Percentiles rank a stretch among this genome's conserved stretches.
These are phyloP conservation scores for Stropharia rugosoannulata DNA, from an alignment of 768 basidiomycete genomes.

Conservation along the genomic window DNA sequence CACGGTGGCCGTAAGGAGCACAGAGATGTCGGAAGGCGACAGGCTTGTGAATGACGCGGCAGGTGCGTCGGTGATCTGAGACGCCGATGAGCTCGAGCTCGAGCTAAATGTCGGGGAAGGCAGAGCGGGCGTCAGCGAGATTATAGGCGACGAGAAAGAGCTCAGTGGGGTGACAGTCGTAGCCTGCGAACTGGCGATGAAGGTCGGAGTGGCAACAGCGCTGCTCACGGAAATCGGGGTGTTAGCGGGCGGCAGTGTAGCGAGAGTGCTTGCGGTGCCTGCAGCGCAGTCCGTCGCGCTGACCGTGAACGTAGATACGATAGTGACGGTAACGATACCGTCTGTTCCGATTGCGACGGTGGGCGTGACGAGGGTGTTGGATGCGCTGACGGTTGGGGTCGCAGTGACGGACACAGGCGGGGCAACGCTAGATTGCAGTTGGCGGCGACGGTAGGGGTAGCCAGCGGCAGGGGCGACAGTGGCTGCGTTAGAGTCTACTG, in stretches of 20 bases:
- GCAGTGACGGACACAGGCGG: conserved; percentile 12
- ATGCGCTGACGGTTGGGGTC: conserved; percentile 11
- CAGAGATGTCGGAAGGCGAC: too few relatives aligned
- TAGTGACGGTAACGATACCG: conserved; percentile 34
- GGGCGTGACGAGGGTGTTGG: conserved; percentile 17
- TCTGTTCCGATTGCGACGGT: conserved; percentile 30
- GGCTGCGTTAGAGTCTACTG: not conserved
- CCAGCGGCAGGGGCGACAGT: not conserved
- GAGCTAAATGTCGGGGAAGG: not conserved
- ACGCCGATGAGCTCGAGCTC: too few relatives aligned
- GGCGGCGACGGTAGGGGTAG: not conserved
- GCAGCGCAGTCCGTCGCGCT: conserved; percentile 19
- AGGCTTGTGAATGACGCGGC: too few relatives aligned
- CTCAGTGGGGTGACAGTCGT: conserved; percentile 2
- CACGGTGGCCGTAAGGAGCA: too few relatives aligned
- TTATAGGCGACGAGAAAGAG: not conserved
- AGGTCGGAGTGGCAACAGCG: conserved; percentile 7
- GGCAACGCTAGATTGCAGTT: not conserved
- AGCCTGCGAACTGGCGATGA: conserved; percentile 4
- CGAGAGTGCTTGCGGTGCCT: conserved; percentile 5
- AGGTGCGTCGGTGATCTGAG: too few relatives aligned
- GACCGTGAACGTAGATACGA: conserved; percentile 26
- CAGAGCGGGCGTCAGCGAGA: not conserved
- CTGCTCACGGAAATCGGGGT: conserved; percentile 9
- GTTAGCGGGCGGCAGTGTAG: conserved; percentile 4